Evolutionary conservation across 805 yeast genomes (phyloP).

Genomic region (Yamadazyma ubonensis): DNA sequence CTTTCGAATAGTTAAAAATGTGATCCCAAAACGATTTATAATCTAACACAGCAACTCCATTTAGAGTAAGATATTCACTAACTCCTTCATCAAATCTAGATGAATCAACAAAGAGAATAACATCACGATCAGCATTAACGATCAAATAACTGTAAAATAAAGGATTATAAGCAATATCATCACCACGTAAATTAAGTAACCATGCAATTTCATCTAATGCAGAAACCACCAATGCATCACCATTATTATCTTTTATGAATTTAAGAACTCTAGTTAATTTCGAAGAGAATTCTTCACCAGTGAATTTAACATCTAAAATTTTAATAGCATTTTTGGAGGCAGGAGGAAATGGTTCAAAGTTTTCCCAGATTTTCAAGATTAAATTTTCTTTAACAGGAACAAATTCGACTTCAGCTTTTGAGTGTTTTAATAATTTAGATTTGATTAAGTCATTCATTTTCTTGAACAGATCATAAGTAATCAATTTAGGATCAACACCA

Average conservation of each 20-base stretch:
- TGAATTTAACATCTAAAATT: conserved; percentile 49
- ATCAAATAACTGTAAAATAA: conserved; percentile 47
- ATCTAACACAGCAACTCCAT: conserved; percentile 32
- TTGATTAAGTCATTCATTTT: conserved; percentile 31
- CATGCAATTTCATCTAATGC: conserved; percentile 56
- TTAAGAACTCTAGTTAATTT: conserved; percentile 54
- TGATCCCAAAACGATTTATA: conserved; percentile 49
- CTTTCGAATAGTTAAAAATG: conserved; percentile 38
- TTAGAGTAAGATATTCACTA: conserved; percentile 22
- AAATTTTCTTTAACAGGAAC: conserved; percentile 58
- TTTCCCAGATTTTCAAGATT: conserved; percentile 71
- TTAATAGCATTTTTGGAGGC: conserved; percentile 50
- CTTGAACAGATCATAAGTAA: conserved; percentile 36
- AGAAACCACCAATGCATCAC: conserved; percentile 40
- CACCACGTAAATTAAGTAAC: conserved; percentile 53
- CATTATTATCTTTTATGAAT: conserved; percentile 23
- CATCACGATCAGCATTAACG: conserved; percentile 24
- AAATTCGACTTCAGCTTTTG: conserved; percentile 39
- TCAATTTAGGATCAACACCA: conserved; percentile 52
- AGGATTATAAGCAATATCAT: conserved; percentile 55
- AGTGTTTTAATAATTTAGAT: conserved; percentile 20
- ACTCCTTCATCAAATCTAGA: conserved; percentile 37
- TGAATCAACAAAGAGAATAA: conserved; percentile 44
- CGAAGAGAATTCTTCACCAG: conserved; percentile 62
- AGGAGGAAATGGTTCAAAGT: conserved; percentile 62